Percentiles rank a stretch among this genome's conserved stretches.
Conservation (phyloP, 2,329 filamentous ascomycete species). For the Zasmidium angulare region DNA sequence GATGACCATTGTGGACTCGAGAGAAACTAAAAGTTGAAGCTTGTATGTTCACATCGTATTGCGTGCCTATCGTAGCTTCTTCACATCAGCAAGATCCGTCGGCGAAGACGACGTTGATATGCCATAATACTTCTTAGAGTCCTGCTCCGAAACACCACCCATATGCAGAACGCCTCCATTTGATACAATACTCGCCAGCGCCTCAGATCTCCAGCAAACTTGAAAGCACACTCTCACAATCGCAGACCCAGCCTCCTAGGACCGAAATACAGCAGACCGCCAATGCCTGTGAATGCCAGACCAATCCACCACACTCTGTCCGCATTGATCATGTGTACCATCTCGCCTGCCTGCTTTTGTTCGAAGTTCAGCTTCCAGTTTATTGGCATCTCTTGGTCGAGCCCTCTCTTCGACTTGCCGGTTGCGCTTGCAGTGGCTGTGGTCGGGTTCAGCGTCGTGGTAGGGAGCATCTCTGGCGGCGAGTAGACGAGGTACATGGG, state of each 20-base stretch:
- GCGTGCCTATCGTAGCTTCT: too few relatives aligned
- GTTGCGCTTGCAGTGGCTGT: constrained; percentile 36
- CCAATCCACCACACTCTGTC: constrained; percentile 54
- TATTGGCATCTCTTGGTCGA: constrained; percentile 38
- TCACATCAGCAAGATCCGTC: too few relatives aligned
- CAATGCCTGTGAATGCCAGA: constrained; percentile 47
- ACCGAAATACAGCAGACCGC: constrained; percentile 49
- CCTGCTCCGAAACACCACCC: not conserved
- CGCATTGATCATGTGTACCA: constrained; percentile 41
- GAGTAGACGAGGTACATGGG: constrained; percentile 66
- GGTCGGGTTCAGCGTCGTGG: constrained; percentile 62
- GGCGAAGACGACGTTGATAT: not conserved
- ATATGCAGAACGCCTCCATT: not conserved
- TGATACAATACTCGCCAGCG: not conserved
- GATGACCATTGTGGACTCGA: too few relatives aligned
- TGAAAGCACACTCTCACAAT: constrained; percentile 9
- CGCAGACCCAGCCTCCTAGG: constrained; percentile 37
- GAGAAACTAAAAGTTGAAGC: too few relatives aligned
- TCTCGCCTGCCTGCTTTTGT: constrained; percentile 24
- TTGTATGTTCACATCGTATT: too few relatives aligned
- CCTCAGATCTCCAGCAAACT: not conserved
- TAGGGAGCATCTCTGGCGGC: constrained; percentile 69
- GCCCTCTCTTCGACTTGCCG: constrained; percentile 29
- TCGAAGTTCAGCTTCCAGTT: constrained; percentile 39
- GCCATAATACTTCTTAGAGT: not conserved